Conservation (phyloP, 306 rosid genomes). For the Trifolium fragiferum region DNA sequence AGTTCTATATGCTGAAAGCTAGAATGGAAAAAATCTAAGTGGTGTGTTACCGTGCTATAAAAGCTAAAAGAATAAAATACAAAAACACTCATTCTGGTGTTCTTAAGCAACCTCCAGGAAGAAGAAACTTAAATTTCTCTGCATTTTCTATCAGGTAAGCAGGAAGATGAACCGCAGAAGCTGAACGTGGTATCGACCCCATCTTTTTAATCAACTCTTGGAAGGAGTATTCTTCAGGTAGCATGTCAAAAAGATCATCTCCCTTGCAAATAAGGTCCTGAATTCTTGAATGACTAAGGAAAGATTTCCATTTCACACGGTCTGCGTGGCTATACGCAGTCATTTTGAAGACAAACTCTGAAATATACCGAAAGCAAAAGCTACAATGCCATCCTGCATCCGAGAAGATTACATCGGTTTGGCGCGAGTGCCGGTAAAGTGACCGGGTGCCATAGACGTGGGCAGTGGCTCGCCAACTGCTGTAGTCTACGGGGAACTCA, state of each 20-base stretch:
- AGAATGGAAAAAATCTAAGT: background rate
- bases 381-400: slow-evolving; percentile 98
- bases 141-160: slow-evolving; percentile 81
- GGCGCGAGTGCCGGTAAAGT: slow-evolving; percentile 73
- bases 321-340: slow-evolving; percentile 93
- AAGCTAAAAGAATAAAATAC: slow-evolving; percentile 15
- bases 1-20: slow-evolving; percentile 17
- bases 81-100: slow-evolving; percentile 39
- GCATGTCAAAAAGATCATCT: slow-evolving; percentile 79
- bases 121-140: slow-evolving; percentile 72
- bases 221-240: slow-evolving; percentile 89
- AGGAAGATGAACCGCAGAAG: slow-evolving; percentile 92
- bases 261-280: slow-evolving; percentile 78
- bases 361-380: slow-evolving; percentile 76
- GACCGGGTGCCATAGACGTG: slow-evolving; percentile 62
- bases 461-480: slow-evolving; percentile 88
- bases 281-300: slow-evolving; percentile 70
- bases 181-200: slow-evolving; percentile 81
- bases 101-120: slow-evolving; percentile 95
- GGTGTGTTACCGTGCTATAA: background rate
- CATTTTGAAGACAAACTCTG: slow-evolving; percentile 89
- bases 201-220: slow-evolving; percentile 76
- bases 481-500: slow-evolving; percentile 86
- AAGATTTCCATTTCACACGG: slow-evolving; percentile 65
- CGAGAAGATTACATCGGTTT: slow-evolving; percentile 57